These are phyloP conservation scores for Suillus placidus DNA, from an alignment of 768 basidiomycete genomes.

Conservation along the genomic window DNA sequence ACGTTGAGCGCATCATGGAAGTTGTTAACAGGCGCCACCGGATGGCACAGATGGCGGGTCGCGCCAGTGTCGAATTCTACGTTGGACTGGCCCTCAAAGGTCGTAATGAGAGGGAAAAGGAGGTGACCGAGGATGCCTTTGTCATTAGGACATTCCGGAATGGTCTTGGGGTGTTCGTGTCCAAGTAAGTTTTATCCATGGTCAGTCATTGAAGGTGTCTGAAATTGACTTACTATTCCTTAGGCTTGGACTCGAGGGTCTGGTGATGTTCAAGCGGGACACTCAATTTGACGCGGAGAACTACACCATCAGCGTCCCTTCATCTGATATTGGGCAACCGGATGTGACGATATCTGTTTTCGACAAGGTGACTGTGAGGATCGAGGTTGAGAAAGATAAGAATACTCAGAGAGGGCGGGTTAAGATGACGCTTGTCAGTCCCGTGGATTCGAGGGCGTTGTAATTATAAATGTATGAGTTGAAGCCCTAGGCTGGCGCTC, in stretches of 20 bases:
- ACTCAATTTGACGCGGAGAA: constrained; percentile 90
- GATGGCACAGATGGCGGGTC: constrained; percentile 96
- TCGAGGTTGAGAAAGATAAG: constrained; percentile 92
- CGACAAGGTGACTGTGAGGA: constrained; percentile 89
- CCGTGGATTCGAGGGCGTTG: constrained; percentile 56
- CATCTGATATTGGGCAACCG: constrained; percentile 23
- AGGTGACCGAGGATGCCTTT: constrained; percentile 80
- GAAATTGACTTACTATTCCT: background rate
- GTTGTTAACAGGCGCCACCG: constrained; percentile 91
- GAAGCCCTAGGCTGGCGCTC: background rate
- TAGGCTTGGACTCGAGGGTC: constrained; percentile 91
- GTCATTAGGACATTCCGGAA: constrained; percentile 95
- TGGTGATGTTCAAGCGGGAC: constrained; percentile 92
- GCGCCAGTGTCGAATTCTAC: constrained; percentile 97
- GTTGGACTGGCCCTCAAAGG: constrained; percentile 90
- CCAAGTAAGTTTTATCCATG: constrained; percentile 60
- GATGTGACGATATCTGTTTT: constrained; percentile 81
- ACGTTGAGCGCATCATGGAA: constrained; percentile 85
- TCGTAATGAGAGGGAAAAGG: constrained; percentile 48
- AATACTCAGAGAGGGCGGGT: constrained; percentile 91
- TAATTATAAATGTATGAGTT: constrained; percentile 24
- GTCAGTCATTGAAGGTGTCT: background rate
- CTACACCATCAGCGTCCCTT: constrained; percentile 78
- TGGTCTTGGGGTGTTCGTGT: constrained; percentile 95
- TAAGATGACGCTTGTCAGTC: constrained; percentile 76